Base-by-base conservation (phyloP, 352 stramenopile species). In the Phytophthora pinifolia region DNA sequence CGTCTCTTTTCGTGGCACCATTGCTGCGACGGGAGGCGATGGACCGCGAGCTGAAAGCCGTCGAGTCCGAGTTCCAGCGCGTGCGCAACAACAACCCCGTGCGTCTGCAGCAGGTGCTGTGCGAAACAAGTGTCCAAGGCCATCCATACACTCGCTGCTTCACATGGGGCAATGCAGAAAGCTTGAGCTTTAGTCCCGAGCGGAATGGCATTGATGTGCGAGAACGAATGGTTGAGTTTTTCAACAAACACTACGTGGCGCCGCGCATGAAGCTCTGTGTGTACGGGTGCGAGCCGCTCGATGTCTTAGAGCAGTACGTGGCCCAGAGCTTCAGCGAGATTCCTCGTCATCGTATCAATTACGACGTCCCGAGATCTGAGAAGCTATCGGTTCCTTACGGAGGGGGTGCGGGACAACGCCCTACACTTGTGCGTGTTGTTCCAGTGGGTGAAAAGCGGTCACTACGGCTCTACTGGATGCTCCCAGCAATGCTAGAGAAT, bases 1-100 rank as follows among this genome's bases (percentile, higher is more conserved):
- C 90, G 7, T 84, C 94, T 57, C 96, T 97, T 52, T 98, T 98
- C 70, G 80, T 97, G 38, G 67, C 69, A 2, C 92, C 92, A 15
- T 58, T 96, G 25, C 76, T 97, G 52, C 70, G 70, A 47, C 50
- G 42, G n/a, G 83, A 96, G 30, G 81, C 74, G 14, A 84, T 88
- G 62, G 77, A 81, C 27, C 70, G 88, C 10, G 88, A 97, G 63
- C 60, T 96, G 25, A 64, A 67, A 14, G 77, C 79, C 0, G 70
- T 97, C n/a, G 88, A 97, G 38, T 91, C 81, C 10, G 88, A 97
- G 62, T 96, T 96, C 54, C 70, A 77, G 35, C 72, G 85, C 4
- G 71, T 78, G 31, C 58, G 55, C n/a, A 71, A 86, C 46, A 87
- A 83, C 35, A 82, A 91, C 53, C 61, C 67, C 9, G 74, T 86